Evolutionary conservation across 108 stramenopile genomes (phyloP), one percentile per base, ranked within the genome.

Genomic region (Nannochloropsis granulata): DNA sequence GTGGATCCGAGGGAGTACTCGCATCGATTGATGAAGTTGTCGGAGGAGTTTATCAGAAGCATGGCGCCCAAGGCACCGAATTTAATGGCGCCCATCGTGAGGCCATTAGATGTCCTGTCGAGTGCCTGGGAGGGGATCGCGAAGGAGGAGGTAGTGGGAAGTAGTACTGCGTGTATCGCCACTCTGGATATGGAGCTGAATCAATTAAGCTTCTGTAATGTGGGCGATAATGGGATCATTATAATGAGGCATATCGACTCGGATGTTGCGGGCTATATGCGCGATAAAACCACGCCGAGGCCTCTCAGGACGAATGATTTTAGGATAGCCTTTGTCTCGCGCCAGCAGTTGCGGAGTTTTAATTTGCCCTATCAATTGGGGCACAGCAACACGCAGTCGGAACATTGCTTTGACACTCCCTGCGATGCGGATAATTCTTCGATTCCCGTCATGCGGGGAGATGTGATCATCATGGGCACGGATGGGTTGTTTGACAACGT

Each of bases 401-500:
- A 89, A 44, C 81, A 79, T 44, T 93, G 93, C 43, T 98, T 98
- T 85, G 94, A 94, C 84, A 86, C 88, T 21, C 95, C 96, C 2
- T 78, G 87, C 0, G 95, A 96, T 83, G 93, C 94, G 7, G 95
- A 95, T 84, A 96, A 93, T 5, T 93, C 94, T 8, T 94, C 94
- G 34, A 92, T 98, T 43, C 96, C 96, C 82, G 83, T 98, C 24
- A 89, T 94, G 80, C 91, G 95, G 1, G 97, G 97, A 12, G 97
- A 98, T 85, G 95, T 97, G 42, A 92, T 98, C 80, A 93, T 98
- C 81, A 93, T 96, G 91, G 96, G 94, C 56, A 96, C 97, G 16
- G 97, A 98, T 91, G 97, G 97, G 12, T 91, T 98, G 25, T 98
- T 95, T 86, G 97, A 98, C 89, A 98, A 98, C 90, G 94, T 98